Evolutionary conservation across 257 asterid genomes (phyloP), one percentile per base, ranked within the genome.

Genomic region (Nicotiana knightiana): DNA sequence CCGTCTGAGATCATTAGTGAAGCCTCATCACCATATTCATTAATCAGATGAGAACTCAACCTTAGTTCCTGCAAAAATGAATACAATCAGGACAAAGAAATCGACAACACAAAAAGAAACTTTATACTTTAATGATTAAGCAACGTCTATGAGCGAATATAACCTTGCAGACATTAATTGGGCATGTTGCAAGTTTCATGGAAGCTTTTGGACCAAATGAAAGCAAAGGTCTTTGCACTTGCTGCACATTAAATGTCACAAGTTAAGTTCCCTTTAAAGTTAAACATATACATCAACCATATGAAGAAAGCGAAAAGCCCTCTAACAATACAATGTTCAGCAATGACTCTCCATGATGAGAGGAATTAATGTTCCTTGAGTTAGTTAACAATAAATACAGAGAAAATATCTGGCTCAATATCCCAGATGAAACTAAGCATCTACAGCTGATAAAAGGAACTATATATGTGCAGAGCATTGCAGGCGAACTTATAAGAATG

Each of bases 191-290:
- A 73, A 94, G 97, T 87, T 92, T 91, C 90, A 89, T 86, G 87
- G 97, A 90, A 83, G 95, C 91, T 86, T 94, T 94, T 3, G 99
- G 99, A 67, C 99, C 98, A 89, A 96, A 96, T 9, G 97, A 96
- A 82, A 91, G 91, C 83, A 94, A 85, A 46, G 97, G 97, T 67
- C 98, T 94, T 83, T 94, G 99, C 83, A 96, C 96, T 86, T 94
- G 99, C 98, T 95, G 92, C 91, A 89, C 79, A 88, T 71, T 70
- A 84, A 62, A 83, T 81, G 33, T 48, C 13, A 67, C 53, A 37
- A 54, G 80, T n/a, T 88, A 26, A 81, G 67, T 80, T 62, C 85
- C 76, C 53, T 55, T 63, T 46, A 37, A 81, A 61, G 65, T 7
- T 21, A 26, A 48, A 43, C 15, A 79, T 33, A 75, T 57, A 57